Percentiles rank a stretch among this genome's conserved stretches.
These are phyloP conservation scores for Agaricales sp. DNA, from an alignment of 1,284 basidiomycete genomes.

Conservation along the genomic window DNA sequence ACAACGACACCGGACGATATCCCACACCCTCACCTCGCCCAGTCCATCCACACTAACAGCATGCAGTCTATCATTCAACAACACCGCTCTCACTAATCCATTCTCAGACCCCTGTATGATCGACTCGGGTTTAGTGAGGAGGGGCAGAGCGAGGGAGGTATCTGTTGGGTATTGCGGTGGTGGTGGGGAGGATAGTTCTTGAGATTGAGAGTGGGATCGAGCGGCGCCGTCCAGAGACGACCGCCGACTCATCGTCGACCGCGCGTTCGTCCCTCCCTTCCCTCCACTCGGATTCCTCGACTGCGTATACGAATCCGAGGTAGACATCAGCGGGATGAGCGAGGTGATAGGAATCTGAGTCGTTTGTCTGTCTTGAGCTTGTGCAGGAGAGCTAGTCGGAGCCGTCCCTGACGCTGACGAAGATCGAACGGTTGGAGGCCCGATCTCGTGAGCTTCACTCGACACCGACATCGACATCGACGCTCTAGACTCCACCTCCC, in stretches of 20 bases:
- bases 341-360: too few species aligned
- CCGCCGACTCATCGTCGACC: too few species aligned
- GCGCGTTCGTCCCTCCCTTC: background rate
- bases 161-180: background rate
- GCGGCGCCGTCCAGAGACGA: background rate
- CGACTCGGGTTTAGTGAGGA: slow-evolving; percentile 52
- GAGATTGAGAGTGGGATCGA: background rate
- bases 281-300: background rate
- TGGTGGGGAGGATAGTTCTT: background rate
- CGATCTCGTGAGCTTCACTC: too few species aligned
- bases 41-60: slow-evolving; percentile 85
- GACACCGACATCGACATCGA: too few species aligned
- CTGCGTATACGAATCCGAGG: background rate
- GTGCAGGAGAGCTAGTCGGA: too few species aligned
- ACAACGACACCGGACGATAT: slow-evolving; percentile 75
- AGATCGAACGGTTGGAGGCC: too few species aligned
- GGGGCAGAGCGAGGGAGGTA: slow-evolving; percentile 57
- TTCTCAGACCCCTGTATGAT: slow-evolving; percentile 62
- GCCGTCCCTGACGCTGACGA: too few species aligned
- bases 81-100: slow-evolving; percentile 75
- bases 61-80: slow-evolving; percentile 89
- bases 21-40: slow-evolving; percentile 87
- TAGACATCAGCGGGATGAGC: background rate
- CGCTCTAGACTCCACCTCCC: too few species aligned
- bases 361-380: too few species aligned